phyloP scores from a whole-genome alignment of 805 yeast genomes.

The Metschnikowia bowlesiae region DNA sequence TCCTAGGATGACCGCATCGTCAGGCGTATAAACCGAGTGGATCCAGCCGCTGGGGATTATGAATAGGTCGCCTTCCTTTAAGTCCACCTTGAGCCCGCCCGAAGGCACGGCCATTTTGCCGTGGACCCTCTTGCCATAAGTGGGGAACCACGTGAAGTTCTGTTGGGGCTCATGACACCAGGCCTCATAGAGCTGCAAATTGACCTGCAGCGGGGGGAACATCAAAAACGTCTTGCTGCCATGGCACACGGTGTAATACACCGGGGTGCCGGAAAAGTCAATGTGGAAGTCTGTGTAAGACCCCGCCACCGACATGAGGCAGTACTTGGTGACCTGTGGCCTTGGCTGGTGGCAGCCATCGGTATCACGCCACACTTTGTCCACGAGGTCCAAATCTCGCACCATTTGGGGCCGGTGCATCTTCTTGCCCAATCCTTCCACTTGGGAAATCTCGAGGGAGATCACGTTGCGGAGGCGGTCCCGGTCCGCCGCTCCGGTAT shows the following conservation, averaged over 20 bases:
- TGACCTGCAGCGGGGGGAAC: slow-evolving; percentile 69
- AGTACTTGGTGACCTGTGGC: slow-evolving; percentile 69
- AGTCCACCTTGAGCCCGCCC: slow-evolving; percentile 50
- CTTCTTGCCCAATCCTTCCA: slow-evolving; percentile 40
- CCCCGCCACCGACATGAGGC: slow-evolving; percentile 77
- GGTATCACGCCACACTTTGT: slow-evolving; percentile 51
- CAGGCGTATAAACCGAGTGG: slow-evolving; percentile 82
- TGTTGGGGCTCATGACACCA: slow-evolving; percentile 75
- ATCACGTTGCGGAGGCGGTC: slow-evolving; percentile 76
- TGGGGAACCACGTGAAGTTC: slow-evolving; percentile 60
- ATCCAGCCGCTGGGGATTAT: slow-evolving; percentile 92
- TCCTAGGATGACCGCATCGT: slow-evolving; percentile 77
- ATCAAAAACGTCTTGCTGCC: slow-evolving; percentile 74
- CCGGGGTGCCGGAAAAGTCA: slow-evolving; percentile 91
- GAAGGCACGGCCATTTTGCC: slow-evolving; percentile 28
- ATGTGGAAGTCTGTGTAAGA: slow-evolving; percentile 88
- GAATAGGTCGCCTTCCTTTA: slow-evolving; percentile 65
- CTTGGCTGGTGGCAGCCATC: slow-evolving; percentile 25
- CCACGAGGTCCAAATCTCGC: slow-evolving; percentile 61
- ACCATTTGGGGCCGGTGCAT: slow-evolving; percentile 68
- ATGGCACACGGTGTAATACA: slow-evolving; percentile 74
- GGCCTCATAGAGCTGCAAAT: slow-evolving; percentile 54
- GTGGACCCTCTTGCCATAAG: slow-evolving; percentile 31
- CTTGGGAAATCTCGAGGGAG: slow-evolving; percentile 68
- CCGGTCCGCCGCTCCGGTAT: slow-evolving; percentile 38